These are phyloP conservation scores for Plasmopara viticola DNA, from an alignment of 352 stramenopile species.

Conservation along the genomic window DNA sequence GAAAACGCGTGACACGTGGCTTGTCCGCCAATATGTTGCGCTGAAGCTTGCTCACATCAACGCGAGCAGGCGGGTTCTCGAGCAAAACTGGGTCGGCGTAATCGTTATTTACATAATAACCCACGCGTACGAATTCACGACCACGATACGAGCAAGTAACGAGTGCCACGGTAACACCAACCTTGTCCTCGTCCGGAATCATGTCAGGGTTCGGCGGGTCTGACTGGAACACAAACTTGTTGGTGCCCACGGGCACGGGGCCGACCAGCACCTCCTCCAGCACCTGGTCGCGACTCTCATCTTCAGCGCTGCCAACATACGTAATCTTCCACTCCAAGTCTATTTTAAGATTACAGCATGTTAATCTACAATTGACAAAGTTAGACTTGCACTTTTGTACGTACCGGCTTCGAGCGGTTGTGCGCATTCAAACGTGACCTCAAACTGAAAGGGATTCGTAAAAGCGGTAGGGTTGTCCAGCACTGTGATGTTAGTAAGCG, in stretches of 20 bases:
- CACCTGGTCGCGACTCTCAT: constrained; percentile 94
- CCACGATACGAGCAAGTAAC: constrained; percentile 97
- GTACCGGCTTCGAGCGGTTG: constrained; percentile 92
- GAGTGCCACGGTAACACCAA: constrained; percentile 98
- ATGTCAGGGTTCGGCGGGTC: constrained; percentile 87
- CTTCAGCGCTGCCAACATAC: constrained; percentile 96
- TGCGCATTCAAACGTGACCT: constrained; percentile 99
- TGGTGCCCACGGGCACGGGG: constrained; percentile 95
- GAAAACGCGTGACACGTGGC: constrained; percentile 91
- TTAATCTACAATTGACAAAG: constrained; percentile 1
- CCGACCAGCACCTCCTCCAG: constrained; percentile 98
- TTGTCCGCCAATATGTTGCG: constrained; percentile 97
- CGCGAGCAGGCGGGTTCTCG: constrained; percentile 64
- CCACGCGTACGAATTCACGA: constrained; percentile 94
- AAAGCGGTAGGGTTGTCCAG: constrained; percentile 97
- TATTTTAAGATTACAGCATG: constrained; percentile 20
- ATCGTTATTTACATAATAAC: constrained; percentile 99
- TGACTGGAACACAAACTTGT: constrained; percentile 98
- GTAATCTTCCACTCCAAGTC: constrained; percentile 99
- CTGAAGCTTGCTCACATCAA: constrained; percentile 91
- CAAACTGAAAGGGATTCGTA: constrained; percentile 98
- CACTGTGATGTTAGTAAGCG: constrained; percentile 92
- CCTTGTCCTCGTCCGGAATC: constrained; percentile 94
- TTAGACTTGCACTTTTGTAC: constrained; percentile 6
- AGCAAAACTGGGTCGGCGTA: constrained; percentile 89